Base-by-base conservation (phyloP, 2,329 filamentous ascomycete species). In the Alternaria sp. region DNA sequence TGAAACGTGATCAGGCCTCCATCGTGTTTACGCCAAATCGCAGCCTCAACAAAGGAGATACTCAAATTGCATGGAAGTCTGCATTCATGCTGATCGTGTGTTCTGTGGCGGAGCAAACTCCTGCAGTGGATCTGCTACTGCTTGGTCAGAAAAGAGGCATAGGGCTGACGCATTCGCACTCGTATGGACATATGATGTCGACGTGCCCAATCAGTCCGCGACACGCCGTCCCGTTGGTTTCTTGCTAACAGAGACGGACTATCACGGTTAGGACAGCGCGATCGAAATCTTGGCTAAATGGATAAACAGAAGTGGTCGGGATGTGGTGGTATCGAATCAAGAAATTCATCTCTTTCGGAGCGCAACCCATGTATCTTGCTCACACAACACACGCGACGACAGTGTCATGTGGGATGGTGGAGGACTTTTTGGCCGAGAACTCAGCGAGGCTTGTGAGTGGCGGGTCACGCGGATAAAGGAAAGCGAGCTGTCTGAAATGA, bases 251-350 rank as follows among this genome's bases (percentile, higher is more conserved):
- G 30, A 40, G 26, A 32, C 25, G 30, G 25, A 49, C n/a, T 17
- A 44, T 30, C 19, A n/a, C 8, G 40, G 44, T 47, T 58, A 46
- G 52, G 51, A 54, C 57, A 59, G 45, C 54, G 54, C 54, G 54
- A 61, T 52, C 19, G 49, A 59, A 61, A 66, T 66, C 40, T 63
- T 57, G 61, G 63, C n/a, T 66, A 64, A 66, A 66, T 43, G 57
- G 61, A 21, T 63, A 66, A 66, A 57, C 47, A 60, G 17, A 56
- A 17, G 3, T 32, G 36, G 47, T 54, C 51, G 25, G 56, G 52
- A 51, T 53, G 25, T 50, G 44, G 44, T 25, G 36, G 45, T 51
- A 36, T 25, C 47, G 36, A 43, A 28, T n/a, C 36, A 23, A 32
- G 53, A 45, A 21, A 26, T 28, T 36, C 50, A 36, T 36, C 43